These are phyloP conservation scores for Neurospora sp. DNA, from an alignment of 495 filamentous ascomycete genomes.

Conservation along the genomic window DNA sequence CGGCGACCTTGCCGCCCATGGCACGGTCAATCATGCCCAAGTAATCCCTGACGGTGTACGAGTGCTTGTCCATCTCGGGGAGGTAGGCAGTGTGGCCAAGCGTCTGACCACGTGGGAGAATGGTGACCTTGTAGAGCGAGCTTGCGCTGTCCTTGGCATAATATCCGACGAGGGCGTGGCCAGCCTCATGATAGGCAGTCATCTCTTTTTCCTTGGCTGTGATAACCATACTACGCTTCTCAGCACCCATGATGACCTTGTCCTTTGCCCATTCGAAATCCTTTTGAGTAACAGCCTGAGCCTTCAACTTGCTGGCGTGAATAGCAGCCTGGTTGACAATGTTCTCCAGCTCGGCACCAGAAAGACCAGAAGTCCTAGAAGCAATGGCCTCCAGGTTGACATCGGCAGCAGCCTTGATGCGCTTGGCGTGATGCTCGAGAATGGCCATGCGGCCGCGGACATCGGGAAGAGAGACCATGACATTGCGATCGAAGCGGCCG, in stretches of 20 bases:
- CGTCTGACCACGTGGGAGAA: conserved; percentile 79
- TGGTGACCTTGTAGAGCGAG: conserved; percentile 91
- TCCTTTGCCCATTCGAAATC: conserved; percentile 98
- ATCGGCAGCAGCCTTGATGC: conserved; percentile 65
- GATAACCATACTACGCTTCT: conserved; percentile 78
- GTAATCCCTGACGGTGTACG: conserved; percentile 61
- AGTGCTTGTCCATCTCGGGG: conserved; percentile 84
- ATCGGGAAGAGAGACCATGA: conserved; percentile 81
- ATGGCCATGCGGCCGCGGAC: conserved; percentile 92
- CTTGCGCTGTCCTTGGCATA: conserved; percentile 57
- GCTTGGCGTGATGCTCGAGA: conserved; percentile 81
- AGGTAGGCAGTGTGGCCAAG: conserved; percentile 78
- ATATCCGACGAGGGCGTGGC: conserved; percentile 82
- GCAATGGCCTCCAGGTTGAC: conserved; percentile 78
- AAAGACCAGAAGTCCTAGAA: conserved; percentile 80
- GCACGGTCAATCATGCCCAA: conserved; percentile 67
- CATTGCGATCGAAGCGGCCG: conserved; percentile 89
- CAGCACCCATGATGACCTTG: conserved; percentile 95
- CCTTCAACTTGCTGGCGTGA: conserved; percentile 73
- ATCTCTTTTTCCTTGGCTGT: conserved; percentile 75
- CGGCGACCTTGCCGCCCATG: conserved; percentile 89
- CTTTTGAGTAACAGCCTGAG: conserved; percentile 55
- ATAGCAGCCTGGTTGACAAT: conserved; percentile 94
- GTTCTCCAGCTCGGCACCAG: conserved; percentile 91
- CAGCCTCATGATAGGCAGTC: conserved; percentile 96